Conservation (phyloP, 768 basidiomycete genomes). For the Lactarius sp. region DNA sequence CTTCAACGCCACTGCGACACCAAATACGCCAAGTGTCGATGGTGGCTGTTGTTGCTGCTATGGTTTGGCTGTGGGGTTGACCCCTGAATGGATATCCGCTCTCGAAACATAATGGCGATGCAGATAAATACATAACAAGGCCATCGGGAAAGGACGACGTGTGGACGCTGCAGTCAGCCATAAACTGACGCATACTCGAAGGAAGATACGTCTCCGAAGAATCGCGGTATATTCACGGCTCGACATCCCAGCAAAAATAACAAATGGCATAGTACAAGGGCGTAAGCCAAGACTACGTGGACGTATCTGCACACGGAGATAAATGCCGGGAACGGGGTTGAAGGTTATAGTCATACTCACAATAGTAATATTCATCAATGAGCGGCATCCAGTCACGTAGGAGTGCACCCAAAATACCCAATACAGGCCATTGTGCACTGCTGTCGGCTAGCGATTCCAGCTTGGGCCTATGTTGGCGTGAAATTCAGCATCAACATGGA, state of each 20-base stretch:
- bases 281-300: constrained; percentile 14
- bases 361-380: constrained; percentile 89
- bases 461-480: constrained; percentile 52
- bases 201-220: neutral
- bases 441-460: constrained; percentile 56
- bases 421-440: constrained; percentile 52
- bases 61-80: neutral
- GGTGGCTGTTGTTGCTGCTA: neutral
- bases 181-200: neutral
- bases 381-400: constrained; percentile 84
- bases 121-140: constrained; percentile 3
- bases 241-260: constrained; percentile 1
- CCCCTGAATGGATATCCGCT: neutral
- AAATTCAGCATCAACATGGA: constrained; percentile 9
- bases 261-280: neutral
- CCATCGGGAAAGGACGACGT: neutral
- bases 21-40: neutral
- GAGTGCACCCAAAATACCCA: constrained; percentile 65
- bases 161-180: constrained; percentile 1
- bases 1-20: neutral
- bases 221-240: constrained; percentile 7
- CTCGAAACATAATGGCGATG: neutral
- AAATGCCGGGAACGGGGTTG: neutral
- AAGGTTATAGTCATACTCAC: constrained; percentile 42
- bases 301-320: constrained; percentile 16